phyloP scores from a whole-genome alignment of 345 rosid genomes.

The Citrus glauca region DNA sequence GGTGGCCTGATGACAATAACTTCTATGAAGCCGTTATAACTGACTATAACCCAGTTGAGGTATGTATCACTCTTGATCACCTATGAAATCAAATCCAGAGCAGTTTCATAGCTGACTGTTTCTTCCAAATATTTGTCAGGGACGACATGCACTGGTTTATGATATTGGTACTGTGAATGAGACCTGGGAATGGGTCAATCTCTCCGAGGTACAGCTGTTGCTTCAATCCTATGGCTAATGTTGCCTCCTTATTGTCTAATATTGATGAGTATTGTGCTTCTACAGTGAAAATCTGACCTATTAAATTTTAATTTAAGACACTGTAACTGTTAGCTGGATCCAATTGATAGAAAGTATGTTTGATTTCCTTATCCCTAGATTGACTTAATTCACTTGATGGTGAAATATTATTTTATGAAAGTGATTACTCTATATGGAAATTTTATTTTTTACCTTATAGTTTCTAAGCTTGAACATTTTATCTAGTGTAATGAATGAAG shows the following conservation, averaged over 20 bases:
- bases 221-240: neutral
- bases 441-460: neutral
- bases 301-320: neutral
- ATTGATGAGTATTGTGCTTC: neutral
- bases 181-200: conserved; percentile 96
- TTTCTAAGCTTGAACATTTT: neutral
- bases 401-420: neutral
- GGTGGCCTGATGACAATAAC: conserved; percentile 95
- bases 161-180: conserved; percentile 67
- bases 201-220: conserved; percentile 55
- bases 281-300: neutral
- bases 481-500: neutral
- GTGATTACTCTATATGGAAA: neutral
- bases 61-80: conserved; percentile 23
- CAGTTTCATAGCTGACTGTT: conserved; percentile 3
- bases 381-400: neutral
- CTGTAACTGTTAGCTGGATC: neutral
- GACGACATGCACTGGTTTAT: conserved; percentile 80
- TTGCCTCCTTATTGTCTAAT: neutral
- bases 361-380: neutral
- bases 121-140: conserved; percentile 35
- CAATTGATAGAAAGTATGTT: neutral
- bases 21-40: conserved; percentile 88
- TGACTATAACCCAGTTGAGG: conserved; percentile 60
- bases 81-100: neutral